Evolutionary conservation across 805 yeast species (phyloP).

Genomic region (Saccharomycopsis guyanensis): DNA sequence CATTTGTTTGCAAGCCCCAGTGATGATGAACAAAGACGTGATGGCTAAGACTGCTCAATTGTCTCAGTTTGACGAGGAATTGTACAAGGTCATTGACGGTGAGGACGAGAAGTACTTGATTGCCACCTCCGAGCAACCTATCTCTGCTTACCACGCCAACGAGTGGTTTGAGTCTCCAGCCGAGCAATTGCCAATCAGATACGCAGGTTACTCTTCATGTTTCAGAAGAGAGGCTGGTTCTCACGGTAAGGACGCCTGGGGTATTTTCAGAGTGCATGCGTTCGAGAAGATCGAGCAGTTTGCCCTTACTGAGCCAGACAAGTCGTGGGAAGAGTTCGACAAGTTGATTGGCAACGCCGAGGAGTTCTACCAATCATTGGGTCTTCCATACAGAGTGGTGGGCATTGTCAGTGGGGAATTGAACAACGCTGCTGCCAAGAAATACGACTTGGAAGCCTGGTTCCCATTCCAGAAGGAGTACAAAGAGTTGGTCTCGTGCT

Average conservation of each 20-base stretch:
- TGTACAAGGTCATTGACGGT: constrained; percentile 95
- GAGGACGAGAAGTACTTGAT: constrained; percentile 95
- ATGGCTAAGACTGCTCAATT: constrained; percentile 99
- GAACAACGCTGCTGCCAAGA: constrained; percentile 98
- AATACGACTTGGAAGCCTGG: constrained; percentile 99
- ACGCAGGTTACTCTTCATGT: constrained; percentile 97
- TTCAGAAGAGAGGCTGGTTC: constrained; percentile 99
- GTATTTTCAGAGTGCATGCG: constrained; percentile 97
- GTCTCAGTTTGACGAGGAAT: constrained; percentile 95
- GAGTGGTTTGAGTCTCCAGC: constrained; percentile 98
- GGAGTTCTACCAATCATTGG: constrained; percentile 86
- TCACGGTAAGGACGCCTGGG: constrained; percentile 99
- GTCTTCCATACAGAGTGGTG: constrained; percentile 93
- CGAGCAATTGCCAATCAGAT: constrained; percentile 93
- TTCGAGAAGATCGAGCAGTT: constrained; percentile 98
- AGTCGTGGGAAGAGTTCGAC: constrained; percentile 96
- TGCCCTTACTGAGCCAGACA: constrained; percentile 92
- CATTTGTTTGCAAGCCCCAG: constrained; percentile 94
- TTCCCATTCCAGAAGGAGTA: constrained; percentile 99
- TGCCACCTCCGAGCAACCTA: constrained; percentile 99
- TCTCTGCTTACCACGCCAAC: constrained; percentile 91
- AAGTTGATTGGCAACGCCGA: constrained; percentile 88
- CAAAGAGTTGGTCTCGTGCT: constrained; percentile 96
- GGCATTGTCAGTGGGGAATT: constrained; percentile 98
- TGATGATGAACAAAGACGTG: constrained; percentile 98